phyloP scores from a whole-genome alignment of 1,139 yeast species.

The Diutina sp. region DNA sequence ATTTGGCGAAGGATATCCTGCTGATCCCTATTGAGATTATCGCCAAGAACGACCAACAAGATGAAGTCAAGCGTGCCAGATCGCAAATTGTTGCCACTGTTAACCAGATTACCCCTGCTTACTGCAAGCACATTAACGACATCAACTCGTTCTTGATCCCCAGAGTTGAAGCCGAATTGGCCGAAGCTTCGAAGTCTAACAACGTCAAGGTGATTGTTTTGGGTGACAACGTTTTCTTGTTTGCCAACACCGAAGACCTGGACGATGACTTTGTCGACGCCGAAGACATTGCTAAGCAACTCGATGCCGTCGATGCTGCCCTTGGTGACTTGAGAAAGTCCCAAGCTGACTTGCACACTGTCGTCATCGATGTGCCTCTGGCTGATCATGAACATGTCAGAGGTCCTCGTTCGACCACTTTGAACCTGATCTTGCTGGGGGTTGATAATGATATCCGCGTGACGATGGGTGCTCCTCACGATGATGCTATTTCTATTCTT shows the following conservation, averaged over 20 bases:
- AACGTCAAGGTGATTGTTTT: slow-evolving; percentile 46
- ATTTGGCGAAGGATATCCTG: slow-evolving; percentile 10
- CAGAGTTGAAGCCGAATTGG: slow-evolving; percentile 23
- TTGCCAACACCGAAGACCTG: slow-evolving; percentile 11
- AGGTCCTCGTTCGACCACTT: slow-evolving; percentile 47
- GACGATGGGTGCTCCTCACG: slow-evolving; percentile 25
- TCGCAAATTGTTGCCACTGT: slow-evolving; percentile 61
- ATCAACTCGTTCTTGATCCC: slow-evolving; percentile 54
- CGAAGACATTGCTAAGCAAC: slow-evolving; percentile 12
- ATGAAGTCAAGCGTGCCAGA: slow-evolving; percentile 32
- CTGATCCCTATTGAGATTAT: slow-evolving; percentile 32
- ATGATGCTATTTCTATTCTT: slow-evolving; percentile 45
- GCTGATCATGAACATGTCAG: slow-evolving; percentile 45
- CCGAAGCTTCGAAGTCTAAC: slow-evolving; percentile 32
- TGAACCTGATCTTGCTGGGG: slow-evolving; percentile 32
- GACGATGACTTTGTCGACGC: slow-evolving; percentile 17
- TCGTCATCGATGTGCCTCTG: slow-evolving; percentile 37
- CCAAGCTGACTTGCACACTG: slow-evolving; percentile 41
- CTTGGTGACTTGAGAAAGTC: slow-evolving; percentile 46
- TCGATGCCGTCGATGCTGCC: slow-evolving; percentile 35
- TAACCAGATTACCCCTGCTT: slow-evolving; percentile 59
- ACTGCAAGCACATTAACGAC: slow-evolving; percentile 46
- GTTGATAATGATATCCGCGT: slow-evolving; percentile 28
- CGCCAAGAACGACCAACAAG: slow-evolving; percentile 19
- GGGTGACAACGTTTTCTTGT: slow-evolving; percentile 28